These are phyloP conservation scores for Coniochaeta ligniaria DNA, from an alignment of 2,329 filamentous ascomycete species.

Conservation along the genomic window DNA sequence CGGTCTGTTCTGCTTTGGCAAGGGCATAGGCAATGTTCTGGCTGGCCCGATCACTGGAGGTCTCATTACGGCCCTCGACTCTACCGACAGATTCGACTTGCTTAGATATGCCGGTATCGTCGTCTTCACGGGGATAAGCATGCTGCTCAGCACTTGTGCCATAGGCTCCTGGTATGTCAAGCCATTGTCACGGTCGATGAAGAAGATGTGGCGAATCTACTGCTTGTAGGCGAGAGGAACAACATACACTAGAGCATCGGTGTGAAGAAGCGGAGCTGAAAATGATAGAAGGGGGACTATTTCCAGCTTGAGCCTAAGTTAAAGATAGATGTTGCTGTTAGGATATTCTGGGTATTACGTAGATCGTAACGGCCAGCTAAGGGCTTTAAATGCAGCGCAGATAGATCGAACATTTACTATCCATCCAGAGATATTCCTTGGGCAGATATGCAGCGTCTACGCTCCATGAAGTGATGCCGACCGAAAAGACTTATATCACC, in stretches of 20 bases:
- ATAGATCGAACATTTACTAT: not conserved
- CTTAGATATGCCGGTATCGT: not conserved
- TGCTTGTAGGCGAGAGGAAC: too few relatives aligned
- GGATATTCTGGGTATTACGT: too few relatives aligned
- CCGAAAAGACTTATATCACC: not conserved
- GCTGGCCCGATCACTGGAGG: constrained; percentile 17
- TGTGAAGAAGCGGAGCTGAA: too few relatives aligned
- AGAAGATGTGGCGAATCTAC: too few relatives aligned
- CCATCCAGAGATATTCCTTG: not conserved
- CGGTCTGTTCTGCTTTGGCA: constrained; percentile 16
- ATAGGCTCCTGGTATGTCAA: too few relatives aligned
- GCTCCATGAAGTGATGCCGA: not conserved
- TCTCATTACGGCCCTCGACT: constrained; percentile 8
- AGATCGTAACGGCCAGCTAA: not conserved
- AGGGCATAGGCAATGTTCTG: constrained; percentile 19
- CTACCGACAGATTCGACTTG: not conserved
- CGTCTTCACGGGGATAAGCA: not conserved
- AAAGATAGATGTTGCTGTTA: too few relatives aligned
- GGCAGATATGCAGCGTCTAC: not conserved
- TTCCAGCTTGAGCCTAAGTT: too few relatives aligned
- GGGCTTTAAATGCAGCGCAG: not conserved
- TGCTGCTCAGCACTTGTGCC: too few relatives aligned
- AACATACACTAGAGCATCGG: too few relatives aligned
- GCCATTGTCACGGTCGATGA: too few relatives aligned
- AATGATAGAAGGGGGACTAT: too few relatives aligned